Evolutionary conservation across 2,329 filamentous ascomycete species (phyloP).

Genomic region (Xylogone sp.): DNA sequence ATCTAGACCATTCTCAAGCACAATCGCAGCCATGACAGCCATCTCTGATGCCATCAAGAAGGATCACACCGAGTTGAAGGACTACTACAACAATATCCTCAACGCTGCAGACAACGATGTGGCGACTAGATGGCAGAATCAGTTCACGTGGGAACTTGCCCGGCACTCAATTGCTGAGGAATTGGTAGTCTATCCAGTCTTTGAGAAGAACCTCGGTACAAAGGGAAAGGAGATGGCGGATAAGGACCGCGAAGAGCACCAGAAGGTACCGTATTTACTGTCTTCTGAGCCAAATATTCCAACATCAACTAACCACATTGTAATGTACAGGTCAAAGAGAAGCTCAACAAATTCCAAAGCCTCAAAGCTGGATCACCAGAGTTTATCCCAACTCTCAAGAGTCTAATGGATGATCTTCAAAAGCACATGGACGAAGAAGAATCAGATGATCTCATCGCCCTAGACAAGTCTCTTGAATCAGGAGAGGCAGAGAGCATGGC

Average conservation of each 20-base stretch:
- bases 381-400: constrained; percentile 39
- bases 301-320: too few relatives aligned
- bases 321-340: constrained; percentile 43
- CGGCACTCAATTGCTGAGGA: constrained; percentile 46
- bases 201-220: constrained; percentile 43
- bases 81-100: constrained; percentile 39
- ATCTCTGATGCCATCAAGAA: constrained; percentile 30
- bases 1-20: not conserved
- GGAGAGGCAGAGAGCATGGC: constrained; percentile 34
- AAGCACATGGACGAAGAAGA: constrained; percentile 50
- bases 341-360: constrained; percentile 45
- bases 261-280: too few relatives aligned
- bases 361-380: constrained; percentile 34
- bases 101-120: constrained; percentile 30
- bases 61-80: constrained; percentile 33
- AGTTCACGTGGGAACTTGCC: constrained; percentile 45
- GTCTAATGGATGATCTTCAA: constrained; percentile 38
- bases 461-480: constrained; percentile 38
- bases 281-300: too few relatives aligned
- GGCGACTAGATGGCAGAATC: constrained; percentile 39
- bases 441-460: constrained; percentile 40
- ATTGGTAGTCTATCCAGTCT: constrained; percentile 49
- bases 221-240: constrained; percentile 41
- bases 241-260: constrained; percentile 44
- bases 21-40: not conserved